These are phyloP conservation scores for Clonostachys solani DNA, from an alignment of 2,329 filamentous ascomycete species.

Conservation along the genomic window DNA sequence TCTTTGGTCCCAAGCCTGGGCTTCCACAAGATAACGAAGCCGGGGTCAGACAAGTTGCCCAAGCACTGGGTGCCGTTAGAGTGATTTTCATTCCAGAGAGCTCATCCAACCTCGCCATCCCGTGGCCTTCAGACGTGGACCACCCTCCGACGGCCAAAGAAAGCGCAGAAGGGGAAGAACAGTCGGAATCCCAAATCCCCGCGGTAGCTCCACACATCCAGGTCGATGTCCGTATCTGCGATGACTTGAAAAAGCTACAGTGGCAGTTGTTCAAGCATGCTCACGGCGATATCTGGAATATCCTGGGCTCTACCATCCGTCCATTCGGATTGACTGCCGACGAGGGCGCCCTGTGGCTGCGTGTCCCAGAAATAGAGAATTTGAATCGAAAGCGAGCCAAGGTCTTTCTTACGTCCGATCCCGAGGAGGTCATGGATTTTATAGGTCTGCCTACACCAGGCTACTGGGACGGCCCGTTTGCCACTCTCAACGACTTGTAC, in stretches of 20 bases:
- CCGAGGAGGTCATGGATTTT: conserved; percentile 53
- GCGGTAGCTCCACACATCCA: background rate
- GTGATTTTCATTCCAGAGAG: conserved; percentile 16
- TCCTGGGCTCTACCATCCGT: conserved; percentile 59
- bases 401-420: conserved; percentile 56
- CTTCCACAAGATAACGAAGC: conserved; percentile 1
- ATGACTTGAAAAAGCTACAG: conserved; percentile 32
- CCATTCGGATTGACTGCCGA: conserved; percentile 63
- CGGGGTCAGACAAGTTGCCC: conserved; percentile 22
- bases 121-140: conserved; percentile 33
- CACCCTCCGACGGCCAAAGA: background rate
- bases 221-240: background rate
- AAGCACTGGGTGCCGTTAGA: conserved; percentile 38
- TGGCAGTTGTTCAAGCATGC: conserved; percentile 67
- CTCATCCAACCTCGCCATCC: conserved; percentile 48
- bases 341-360: conserved; percentile 58
- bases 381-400: conserved; percentile 50
- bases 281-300: conserved; percentile 68
- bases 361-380: conserved; percentile 64
- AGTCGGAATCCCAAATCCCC: background rate
- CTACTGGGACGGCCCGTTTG: conserved; percentile 53
- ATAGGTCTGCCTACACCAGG: conserved; percentile 47
- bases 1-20: conserved; percentile 29
- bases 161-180: background rate
- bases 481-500: conserved; percentile 50